Base-by-base conservation (phyloP, 2,329 filamentous ascomycete species). In the Pyrenophora graminea region DNA sequence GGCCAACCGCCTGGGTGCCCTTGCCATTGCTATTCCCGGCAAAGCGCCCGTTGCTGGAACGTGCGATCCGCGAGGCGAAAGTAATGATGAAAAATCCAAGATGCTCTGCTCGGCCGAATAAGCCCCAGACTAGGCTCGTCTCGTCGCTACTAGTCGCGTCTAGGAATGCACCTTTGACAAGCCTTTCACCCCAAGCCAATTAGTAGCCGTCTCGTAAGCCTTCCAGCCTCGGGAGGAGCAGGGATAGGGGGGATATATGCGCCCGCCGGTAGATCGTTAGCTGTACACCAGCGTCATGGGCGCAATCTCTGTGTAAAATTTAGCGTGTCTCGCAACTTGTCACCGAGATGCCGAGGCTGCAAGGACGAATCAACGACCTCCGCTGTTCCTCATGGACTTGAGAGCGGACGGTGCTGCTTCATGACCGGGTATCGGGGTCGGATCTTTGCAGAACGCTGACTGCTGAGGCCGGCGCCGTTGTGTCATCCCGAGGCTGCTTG, bases 61-160 rank as follows among this genome's bases (percentile, higher is more conserved):
- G 44, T 52, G 49, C 49, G 39, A 48, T 34, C 44, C 34, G 33
- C 40, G 37, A 47, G 48, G 39, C 46, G 46, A 60, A 58, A 49
- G 58, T 52, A 60, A 51, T 60, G 51, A 53, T 52, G 48, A 48
- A 54, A 55, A 53, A 53, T 49, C 46, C 45, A 30, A 30, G 9
- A 30, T 30, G 27, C 27, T 2, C 2, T 30, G 12, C 41, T 60
- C 57, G 57, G 54, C 54, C 57, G 57, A 58, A 48, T 3, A 18
- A 30, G 17, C 21, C 25, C 40, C 4, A 13, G 7, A 12, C 47
- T 39, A 45, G 17, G 17, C 32, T 17, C 10, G 13, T 37, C 15
- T 21, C n/a, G 18, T 18, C 25, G 6, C 10, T 19, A 9, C 19
- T n/a, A 36, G n/a, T 17, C 30, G 10, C 27, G 27, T 12, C 27